phyloP scores from a whole-genome alignment of 176 grass and related monocot species.

The Miscanthus lutarioriparius region DNA sequence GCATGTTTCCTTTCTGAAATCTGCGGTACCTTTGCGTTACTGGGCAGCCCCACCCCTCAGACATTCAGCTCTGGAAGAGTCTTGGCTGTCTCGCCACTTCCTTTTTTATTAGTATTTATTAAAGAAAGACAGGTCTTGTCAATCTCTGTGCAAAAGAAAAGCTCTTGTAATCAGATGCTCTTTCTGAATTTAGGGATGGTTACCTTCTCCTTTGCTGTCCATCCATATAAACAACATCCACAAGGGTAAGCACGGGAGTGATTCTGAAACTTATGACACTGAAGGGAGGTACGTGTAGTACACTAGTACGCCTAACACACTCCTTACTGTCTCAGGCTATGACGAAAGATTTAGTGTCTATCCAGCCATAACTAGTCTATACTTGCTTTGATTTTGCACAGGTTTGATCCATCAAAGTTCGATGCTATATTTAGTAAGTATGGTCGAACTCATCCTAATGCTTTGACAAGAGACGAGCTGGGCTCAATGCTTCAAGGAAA shows the following conservation, averaged over 20 bases:
- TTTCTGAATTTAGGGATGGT: slow-evolving; percentile 43
- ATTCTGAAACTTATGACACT: slow-evolving; percentile 64
- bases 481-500: slow-evolving; percentile 53
- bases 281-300: slow-evolving; percentile 56
- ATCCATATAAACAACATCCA: slow-evolving; percentile 70
- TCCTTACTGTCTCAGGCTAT: neutral
- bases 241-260: slow-evolving; percentile 69
- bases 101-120: neutral
- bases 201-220: slow-evolving; percentile 58
- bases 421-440: slow-evolving; percentile 80
- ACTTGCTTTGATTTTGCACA: neutral
- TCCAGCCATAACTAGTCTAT: neutral
- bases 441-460: slow-evolving; percentile 45
- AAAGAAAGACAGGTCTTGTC: neutral
- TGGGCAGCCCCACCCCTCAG: neutral
- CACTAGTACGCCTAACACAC: neutral
- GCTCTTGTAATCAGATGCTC: neutral
- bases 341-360: neutral
- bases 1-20: neutral
- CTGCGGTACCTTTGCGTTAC: neutral
- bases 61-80: neutral
- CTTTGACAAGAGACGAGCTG: slow-evolving; percentile 49
- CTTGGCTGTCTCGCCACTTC: neutral
- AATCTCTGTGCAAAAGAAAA: neutral
- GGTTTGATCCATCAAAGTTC: slow-evolving; percentile 71